These are phyloP conservation scores for Rhododendron simsii DNA, from an alignment of 148 eudicot species.

Conservation along the genomic window DNA sequence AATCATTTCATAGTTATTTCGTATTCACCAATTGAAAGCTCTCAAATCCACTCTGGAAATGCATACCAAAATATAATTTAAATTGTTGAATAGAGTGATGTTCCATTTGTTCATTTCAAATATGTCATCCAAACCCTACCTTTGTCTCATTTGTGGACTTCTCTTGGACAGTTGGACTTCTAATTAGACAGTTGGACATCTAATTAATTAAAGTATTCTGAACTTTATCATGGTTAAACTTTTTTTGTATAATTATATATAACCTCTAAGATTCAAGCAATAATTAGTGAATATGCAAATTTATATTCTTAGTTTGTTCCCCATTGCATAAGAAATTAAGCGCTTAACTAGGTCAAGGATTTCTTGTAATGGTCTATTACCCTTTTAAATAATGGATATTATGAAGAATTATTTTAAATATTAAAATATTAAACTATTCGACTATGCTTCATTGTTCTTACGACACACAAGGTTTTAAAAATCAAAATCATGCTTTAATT, in stretches of 20 bases:
- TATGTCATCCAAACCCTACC: neutral
- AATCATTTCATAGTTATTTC: neutral
- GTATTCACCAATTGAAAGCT: neutral
- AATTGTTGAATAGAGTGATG: neutral
- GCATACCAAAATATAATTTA: neutral
- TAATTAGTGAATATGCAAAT: neutral
- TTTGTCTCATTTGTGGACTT: slow-evolving; percentile 1
- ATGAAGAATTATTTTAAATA: neutral
- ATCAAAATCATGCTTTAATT: neutral
- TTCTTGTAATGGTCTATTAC: neutral
- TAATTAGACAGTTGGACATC: neutral
- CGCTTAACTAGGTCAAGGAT: neutral
- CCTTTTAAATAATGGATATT: neutral
- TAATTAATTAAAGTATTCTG: neutral
- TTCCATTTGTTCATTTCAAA: neutral
- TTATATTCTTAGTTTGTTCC: neutral
- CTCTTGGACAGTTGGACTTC: neutral
- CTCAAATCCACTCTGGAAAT: neutral
- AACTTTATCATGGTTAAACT: neutral
- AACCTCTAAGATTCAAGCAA: neutral
- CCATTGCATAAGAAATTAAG: neutral
- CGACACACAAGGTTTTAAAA: neutral
- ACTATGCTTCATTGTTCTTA: neutral
- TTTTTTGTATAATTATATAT: neutral
- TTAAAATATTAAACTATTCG: neutral